phyloP scores from a whole-genome alignment of 1,284 basidiomycete genomes.

The Porogramme epimiltina region DNA sequence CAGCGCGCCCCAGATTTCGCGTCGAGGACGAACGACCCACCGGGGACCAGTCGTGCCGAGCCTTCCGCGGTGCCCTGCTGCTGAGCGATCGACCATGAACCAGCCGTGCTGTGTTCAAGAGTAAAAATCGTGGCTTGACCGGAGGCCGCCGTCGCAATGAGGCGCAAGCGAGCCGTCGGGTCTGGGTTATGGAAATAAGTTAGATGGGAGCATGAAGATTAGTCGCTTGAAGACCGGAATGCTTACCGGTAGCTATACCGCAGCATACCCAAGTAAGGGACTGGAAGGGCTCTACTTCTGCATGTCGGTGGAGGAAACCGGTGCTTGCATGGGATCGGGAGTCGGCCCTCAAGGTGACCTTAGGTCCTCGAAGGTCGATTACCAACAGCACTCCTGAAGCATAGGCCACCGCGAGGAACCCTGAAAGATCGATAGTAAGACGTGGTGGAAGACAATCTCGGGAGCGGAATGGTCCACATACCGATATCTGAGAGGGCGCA shows the following conservation, averaged over 20 bases:
- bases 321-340: conserved; percentile 29
- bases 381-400: conserved; percentile 59
- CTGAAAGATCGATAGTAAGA: conserved; percentile 37
- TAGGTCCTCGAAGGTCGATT: conserved; percentile 73
- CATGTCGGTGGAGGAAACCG: conserved; percentile 34
- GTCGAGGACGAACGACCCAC: conserved; percentile 64
- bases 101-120: conserved; percentile 41
- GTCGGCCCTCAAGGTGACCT: conserved; percentile 53
- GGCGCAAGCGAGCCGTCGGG: conserved; percentile 51
- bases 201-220: not conserved
- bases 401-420: conserved; percentile 76
- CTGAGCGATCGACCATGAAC: conserved; percentile 50
- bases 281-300: conserved; percentile 38
- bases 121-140: conserved; percentile 64
- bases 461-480: conserved; percentile 35
- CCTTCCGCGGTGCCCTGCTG: conserved; percentile 45
- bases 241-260: conserved; percentile 23
- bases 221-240: not conserved
- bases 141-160: conserved; percentile 63
- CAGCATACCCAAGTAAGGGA: conserved; percentile 70
- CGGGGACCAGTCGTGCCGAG: conserved; percentile 50
- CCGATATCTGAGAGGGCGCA: conserved; percentile 73
- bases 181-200: too few species aligned
- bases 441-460: not conserved
- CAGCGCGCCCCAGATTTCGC: conserved; percentile 53